Conservation (phyloP, 139 green algal species). For the Chlorella sorokiniana region DNA sequence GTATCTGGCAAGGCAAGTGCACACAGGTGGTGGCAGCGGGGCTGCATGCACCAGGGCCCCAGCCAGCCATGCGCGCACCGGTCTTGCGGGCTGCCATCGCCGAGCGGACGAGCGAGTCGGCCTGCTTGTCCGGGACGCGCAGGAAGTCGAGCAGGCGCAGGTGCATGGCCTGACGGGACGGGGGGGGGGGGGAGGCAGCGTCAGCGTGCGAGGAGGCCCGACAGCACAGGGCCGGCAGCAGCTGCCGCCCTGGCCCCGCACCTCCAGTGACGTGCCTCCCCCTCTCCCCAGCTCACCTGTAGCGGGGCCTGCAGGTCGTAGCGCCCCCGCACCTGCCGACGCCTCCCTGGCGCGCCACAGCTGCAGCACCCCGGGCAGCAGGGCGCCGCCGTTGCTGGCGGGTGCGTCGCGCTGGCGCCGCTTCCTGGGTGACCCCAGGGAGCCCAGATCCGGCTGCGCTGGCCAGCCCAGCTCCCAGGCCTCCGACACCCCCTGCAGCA, state of each 20-base stretch:
- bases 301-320: constrained; percentile 64
- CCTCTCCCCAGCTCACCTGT: constrained; percentile 14
- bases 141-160: constrained; percentile 45
- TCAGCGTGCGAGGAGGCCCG: neutral
- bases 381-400: neutral
- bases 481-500: constrained; percentile 58
- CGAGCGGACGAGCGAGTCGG: constrained; percentile 30
- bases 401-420: constrained; percentile 1
- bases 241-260: too few relatives aligned
- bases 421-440: constrained; percentile 26
- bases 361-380: constrained; percentile 2
- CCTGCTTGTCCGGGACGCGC: constrained; percentile 11
- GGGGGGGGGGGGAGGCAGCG: neutral
- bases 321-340: constrained; percentile 6
- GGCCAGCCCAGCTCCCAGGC: constrained; percentile 45
- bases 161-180: constrained; percentile 39
- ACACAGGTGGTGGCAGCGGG: neutral
- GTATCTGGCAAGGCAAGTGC: too few relatives aligned
- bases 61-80: neutral
- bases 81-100: constrained; percentile 61
- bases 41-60: neutral
- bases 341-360: constrained; percentile 24
- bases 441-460: constrained; percentile 8
- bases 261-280: too few relatives aligned
- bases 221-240: too few relatives aligned